A percentile compares a stretch with the other conserved stretches of the same genome.
Evolutionary conservation across 768 basidiomycete species (phyloP).

Genomic region (Rhodosporidiobolus odoratus): DNA sequence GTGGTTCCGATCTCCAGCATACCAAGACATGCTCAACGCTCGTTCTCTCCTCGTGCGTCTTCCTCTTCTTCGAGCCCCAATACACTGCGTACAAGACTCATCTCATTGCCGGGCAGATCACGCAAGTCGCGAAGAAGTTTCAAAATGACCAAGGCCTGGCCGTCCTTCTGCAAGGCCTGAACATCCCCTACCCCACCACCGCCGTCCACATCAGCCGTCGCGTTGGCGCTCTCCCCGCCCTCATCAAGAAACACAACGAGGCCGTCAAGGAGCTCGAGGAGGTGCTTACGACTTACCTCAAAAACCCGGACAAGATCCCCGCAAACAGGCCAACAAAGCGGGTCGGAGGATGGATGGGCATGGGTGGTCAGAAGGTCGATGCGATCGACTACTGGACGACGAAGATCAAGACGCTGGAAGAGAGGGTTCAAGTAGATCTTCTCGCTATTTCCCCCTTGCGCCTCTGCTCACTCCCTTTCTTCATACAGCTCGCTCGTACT

Average conservation of each 20-base stretch:
- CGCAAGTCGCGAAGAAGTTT: slow-evolving; percentile 68
- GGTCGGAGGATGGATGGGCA: slow-evolving; percentile 71
- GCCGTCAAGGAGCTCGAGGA: slow-evolving; percentile 91
- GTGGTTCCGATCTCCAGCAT: slow-evolving; percentile 67
- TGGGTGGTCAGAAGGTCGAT: slow-evolving; percentile 73
- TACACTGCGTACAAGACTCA: not conserved
- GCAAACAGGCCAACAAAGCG: slow-evolving; percentile 75
- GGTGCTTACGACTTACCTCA: slow-evolving; percentile 72
- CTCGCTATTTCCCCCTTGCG: not conserved
- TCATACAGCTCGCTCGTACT: slow-evolving; percentile 48
- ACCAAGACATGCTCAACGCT: slow-evolving; percentile 84
- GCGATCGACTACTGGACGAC: slow-evolving; percentile 78
- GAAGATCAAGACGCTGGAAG: slow-evolving; percentile 47
- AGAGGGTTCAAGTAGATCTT: slow-evolving; percentile 57
- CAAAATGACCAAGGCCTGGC: slow-evolving; percentile 81
- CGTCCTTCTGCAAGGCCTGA: slow-evolving; percentile 55
- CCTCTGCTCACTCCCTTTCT: not conserved
- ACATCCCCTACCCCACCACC: slow-evolving; percentile 81
- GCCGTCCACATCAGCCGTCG: slow-evolving; percentile 81
- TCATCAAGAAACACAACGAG: slow-evolving; percentile 85
- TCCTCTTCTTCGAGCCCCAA: not conserved
- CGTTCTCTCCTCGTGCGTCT: slow-evolving; percentile 66
- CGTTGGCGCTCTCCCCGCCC: slow-evolving; percentile 78
- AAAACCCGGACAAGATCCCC: slow-evolving; percentile 73
- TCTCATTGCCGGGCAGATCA: slow-evolving; percentile 52